Base-by-base conservation (phyloP, 805 yeast species). In the Hanseniaspora osmophila region DNA sequence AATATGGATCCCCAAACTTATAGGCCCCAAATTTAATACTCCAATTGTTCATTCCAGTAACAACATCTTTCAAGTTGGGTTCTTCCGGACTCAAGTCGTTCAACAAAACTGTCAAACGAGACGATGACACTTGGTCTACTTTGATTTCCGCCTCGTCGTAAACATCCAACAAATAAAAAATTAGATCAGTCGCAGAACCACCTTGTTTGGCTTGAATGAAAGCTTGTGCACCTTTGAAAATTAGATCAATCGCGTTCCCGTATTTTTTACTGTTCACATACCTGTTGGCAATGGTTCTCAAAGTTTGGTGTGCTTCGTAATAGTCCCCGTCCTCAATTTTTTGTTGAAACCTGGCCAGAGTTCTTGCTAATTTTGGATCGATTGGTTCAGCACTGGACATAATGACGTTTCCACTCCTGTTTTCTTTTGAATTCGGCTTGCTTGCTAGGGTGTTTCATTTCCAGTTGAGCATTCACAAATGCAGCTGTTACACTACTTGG, bases 271-370 rank as follows among this genome's bases (percentile, higher is more conserved):
- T 59, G 51, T 84, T 76, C 39, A 83, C 80, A 57, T 84, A 82
- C 58, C 98, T 71, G 52, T 87, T 87, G 38, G 84, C 84, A 45
- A 90, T 83, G 6, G 97, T 86, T 56, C 96, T 70, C 44, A 92
- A 71, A 0, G 95, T 88, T 62, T 92, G 97, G 60, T 90, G 96
- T 0, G 97, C 97, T 60, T 92, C 98, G 60, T 90, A 90, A 65
- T 72, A 86, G 45, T 87, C 83, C 1, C 84, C 85, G 41, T 72
- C 72, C 41, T 72, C 74, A 50, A 92, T 80, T 54, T 83, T 79
- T 17, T 55, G 71, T 55, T 79, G 75, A 65, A 83, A 82, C 51
- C 92, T 67, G 15, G 70, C 76, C 40, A 83, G 61, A 1, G 87
- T 80, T 54, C 74, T 72, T 45, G 73, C 68, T 17, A 81, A 61